Evolutionary conservation across 1,284 basidiomycete species (phyloP).

Genomic region (Gymnopus androsaceus): DNA sequence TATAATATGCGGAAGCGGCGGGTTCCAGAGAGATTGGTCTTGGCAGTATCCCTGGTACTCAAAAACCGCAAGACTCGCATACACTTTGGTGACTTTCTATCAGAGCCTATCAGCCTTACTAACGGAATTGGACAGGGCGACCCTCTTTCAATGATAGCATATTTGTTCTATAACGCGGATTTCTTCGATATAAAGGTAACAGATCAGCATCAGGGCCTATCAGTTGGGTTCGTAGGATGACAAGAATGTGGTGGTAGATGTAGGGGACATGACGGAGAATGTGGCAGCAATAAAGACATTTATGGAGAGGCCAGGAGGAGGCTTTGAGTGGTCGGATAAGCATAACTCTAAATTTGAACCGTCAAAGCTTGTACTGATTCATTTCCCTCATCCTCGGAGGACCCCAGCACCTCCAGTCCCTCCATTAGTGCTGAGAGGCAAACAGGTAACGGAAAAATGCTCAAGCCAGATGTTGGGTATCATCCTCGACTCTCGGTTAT

Average conservation of each 20-base stretch:
- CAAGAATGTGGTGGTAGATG: slow-evolving; percentile 12
- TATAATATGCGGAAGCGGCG: slow-evolving; percentile 31
- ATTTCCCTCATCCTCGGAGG: slow-evolving; percentile 18
- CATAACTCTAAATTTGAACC: slow-evolving; percentile 31
- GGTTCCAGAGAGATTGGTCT: slow-evolving; percentile 21
- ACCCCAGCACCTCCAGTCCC: slow-evolving; percentile 7
- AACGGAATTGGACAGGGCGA: slow-evolving; percentile 34
- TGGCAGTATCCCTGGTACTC: slow-evolving; percentile 16
- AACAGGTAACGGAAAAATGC: slow-evolving; percentile 13
- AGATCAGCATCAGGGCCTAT: background rate
- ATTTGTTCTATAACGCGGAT: slow-evolving; percentile 30
- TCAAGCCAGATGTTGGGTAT: slow-evolving; percentile 37
- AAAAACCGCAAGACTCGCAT: slow-evolving; percentile 15
- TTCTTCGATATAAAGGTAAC: slow-evolving; percentile 23
- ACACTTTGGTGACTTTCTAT: slow-evolving; percentile 22
- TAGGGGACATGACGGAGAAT: slow-evolving; percentile 19
- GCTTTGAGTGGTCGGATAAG: slow-evolving; percentile 26
- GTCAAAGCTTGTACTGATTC: slow-evolving; percentile 26
- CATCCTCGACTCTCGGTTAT: slow-evolving; percentile 35
- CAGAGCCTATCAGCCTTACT: slow-evolving; percentile 16
- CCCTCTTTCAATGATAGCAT: slow-evolving; percentile 30
- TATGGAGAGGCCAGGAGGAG: slow-evolving; percentile 27
- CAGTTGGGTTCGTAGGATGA: slow-evolving; percentile 21
- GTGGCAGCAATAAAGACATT: slow-evolving; percentile 21
- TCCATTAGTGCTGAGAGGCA: slow-evolving; percentile 5